A percentile compares a stretch with the other conserved stretches of the same genome.
These are phyloP conservation scores for Sphagnurus paluster DNA, from an alignment of 1,284 basidiomycete species.

Conservation along the genomic window DNA sequence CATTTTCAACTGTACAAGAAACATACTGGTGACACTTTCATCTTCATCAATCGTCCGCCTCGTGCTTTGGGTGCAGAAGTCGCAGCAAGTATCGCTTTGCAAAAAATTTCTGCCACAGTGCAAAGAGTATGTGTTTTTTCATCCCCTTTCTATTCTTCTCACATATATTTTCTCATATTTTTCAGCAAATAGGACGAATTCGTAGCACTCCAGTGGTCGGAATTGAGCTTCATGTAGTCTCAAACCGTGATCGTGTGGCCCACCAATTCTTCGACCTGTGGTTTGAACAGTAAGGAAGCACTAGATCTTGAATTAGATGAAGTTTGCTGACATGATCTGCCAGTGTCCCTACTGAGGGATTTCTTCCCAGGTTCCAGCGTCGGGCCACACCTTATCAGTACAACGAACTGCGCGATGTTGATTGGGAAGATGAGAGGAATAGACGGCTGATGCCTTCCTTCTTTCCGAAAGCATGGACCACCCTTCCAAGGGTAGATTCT, in stretches of 20 bases:
- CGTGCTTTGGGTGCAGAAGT: constrained; percentile 46
- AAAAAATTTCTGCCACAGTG: constrained; percentile 57
- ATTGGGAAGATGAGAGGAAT: constrained; percentile 42
- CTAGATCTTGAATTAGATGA: not conserved
- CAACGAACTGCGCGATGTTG: constrained; percentile 38
- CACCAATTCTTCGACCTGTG: constrained; percentile 66
- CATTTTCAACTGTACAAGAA: constrained; percentile 60
- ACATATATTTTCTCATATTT: not conserved
- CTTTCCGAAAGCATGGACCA: constrained; percentile 21
- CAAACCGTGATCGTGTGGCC: constrained; percentile 62
- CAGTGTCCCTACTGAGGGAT: constrained; percentile 59
- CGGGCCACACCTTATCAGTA: constrained; percentile 43
- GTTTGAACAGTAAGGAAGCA: constrained; percentile 62
- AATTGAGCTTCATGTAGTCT: constrained; percentile 67
- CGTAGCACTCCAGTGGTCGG: constrained; percentile 48
- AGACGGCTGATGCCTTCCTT: constrained; percentile 30
- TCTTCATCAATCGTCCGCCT: constrained; percentile 53
- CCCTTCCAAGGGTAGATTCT: constrained; percentile 10
- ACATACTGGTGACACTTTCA: constrained; percentile 51
- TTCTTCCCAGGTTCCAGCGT: constrained; percentile 49
- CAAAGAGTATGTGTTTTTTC: constrained; percentile 39
- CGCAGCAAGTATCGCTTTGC: constrained; percentile 56
- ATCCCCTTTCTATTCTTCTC: not conserved
- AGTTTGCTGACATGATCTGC: not conserved
- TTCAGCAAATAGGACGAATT: constrained; percentile 59